Evolutionary conservation across 192 early-diverging fungal genomes (phyloP).

Genomic region (Coemansia sp.): DNA sequence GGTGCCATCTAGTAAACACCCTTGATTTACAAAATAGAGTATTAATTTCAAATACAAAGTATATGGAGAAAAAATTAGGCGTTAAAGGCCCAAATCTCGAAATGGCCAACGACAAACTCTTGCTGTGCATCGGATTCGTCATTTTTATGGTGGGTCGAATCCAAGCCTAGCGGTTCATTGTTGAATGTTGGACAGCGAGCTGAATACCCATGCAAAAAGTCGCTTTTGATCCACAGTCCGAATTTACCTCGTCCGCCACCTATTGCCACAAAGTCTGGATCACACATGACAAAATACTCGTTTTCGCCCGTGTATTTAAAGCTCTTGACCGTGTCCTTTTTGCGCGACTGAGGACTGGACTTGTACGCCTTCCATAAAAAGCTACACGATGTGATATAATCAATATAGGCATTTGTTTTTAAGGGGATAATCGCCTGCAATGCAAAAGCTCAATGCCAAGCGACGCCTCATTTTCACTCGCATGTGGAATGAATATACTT

Average conservation of each 20-base stretch:
- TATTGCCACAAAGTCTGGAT: slow-evolving; percentile 72
- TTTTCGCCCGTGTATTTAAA: slow-evolving; percentile 77
- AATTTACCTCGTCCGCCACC: slow-evolving; percentile 77
- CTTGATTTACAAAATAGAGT: neutral
- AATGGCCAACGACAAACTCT: slow-evolving; percentile 46
- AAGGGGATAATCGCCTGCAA: neutral
- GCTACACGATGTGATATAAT: slow-evolving; percentile 33
- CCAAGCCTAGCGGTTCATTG: slow-evolving; percentile 63
- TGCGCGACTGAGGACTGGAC: slow-evolving; percentile 45
- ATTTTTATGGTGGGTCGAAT: slow-evolving; percentile 31
- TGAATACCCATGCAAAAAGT: slow-evolving; percentile 68
- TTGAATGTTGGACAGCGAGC: slow-evolving; percentile 71
- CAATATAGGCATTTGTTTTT: neutral
- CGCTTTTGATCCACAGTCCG: slow-evolving; percentile 73
- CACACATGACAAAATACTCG: slow-evolving; percentile 76
- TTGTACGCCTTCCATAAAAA: slow-evolving; percentile 68
- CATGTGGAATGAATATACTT: slow-evolving; percentile 10
- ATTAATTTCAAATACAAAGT: neutral
- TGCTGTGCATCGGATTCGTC: slow-evolving; percentile 41
- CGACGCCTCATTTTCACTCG: neutral
- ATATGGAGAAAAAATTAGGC: neutral
- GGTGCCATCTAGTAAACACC: neutral
- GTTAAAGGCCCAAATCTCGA: slow-evolving; percentile 52
- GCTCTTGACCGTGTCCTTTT: slow-evolving; percentile 54
- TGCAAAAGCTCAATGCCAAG: neutral